Percentiles rank a stretch among this genome's conserved stretches.
Evolutionary conservation across 2,329 filamentous ascomycete genomes (phyloP).

Genomic region (Apiospora sp.): DNA sequence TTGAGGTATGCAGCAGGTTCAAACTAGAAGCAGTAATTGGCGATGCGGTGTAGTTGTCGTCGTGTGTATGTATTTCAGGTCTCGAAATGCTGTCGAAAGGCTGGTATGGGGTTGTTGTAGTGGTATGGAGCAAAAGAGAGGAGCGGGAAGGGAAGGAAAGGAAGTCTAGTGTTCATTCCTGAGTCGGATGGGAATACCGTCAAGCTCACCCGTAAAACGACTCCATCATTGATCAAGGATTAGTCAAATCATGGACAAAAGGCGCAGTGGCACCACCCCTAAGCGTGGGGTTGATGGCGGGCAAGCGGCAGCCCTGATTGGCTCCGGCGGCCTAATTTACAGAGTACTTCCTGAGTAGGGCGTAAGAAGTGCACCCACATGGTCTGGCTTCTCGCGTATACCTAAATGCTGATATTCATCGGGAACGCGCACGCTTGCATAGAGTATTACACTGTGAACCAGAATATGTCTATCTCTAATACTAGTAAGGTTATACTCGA

Average conservation of each 20-base stretch:
- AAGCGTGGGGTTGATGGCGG: conserved; percentile 13
- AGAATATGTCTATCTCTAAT: background rate
- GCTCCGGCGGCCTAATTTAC: background rate
- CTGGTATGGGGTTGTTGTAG: background rate
- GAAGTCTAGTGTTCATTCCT: background rate
- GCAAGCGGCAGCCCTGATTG: background rate
- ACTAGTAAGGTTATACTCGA: no score
- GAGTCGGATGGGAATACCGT: conserved; percentile 7
- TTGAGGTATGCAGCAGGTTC: background rate
- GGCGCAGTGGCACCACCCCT: conserved; percentile 13
- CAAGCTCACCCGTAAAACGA: conserved; percentile 12
- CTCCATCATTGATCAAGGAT: conserved; percentile 19
- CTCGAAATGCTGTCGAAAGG: background rate
- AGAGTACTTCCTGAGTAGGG: conserved; percentile 1
- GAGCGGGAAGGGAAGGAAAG: background rate
- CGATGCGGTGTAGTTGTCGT: background rate
- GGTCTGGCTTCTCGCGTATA: background rate
- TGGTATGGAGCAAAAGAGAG: conserved; percentile 17
- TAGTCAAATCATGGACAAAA: conserved; percentile 15
- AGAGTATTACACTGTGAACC: background rate
- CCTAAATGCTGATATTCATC: background rate
- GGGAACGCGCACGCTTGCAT: background rate
- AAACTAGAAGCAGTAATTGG: background rate
- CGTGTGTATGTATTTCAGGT: background rate
- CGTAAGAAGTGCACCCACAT: background rate